Conservation (phyloP, 2,329 filamentous ascomycete species). For the Botrytis deweyae region DNA sequence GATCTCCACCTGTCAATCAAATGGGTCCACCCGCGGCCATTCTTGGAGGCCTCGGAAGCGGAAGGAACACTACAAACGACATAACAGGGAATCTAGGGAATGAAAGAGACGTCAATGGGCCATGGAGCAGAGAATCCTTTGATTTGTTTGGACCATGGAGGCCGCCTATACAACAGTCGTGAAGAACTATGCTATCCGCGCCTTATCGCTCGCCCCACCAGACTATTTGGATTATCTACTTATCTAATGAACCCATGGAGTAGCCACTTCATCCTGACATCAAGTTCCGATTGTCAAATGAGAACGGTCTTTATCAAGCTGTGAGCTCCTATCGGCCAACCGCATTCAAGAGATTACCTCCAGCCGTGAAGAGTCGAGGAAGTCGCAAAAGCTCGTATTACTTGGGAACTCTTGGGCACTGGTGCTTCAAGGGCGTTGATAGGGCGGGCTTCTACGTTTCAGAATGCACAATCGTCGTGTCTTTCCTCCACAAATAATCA, state of each 20-base stretch:
- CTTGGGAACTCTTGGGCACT: neutral
- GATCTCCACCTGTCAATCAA: constrained; percentile 22
- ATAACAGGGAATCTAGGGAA: neutral
- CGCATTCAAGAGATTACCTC: neutral
- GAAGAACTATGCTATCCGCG: neutral
- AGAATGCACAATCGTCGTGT: neutral
- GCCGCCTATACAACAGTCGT: constrained; percentile 25
- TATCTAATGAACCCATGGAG: neutral
- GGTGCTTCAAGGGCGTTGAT: constrained; percentile 7
- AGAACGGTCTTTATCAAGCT: neutral
- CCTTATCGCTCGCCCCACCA: neutral
- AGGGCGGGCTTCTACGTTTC: constrained; percentile 14
- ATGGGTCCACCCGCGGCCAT: constrained; percentile 21
- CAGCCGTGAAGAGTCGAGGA: neutral
- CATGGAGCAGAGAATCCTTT: constrained; percentile 41
- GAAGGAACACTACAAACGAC: neutral
- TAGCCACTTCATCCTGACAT: neutral
- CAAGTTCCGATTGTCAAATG: neutral
- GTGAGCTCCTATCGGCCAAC: neutral
- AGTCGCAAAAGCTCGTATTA: neutral
- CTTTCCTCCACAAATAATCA: neutral
- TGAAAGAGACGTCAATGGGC: constrained; percentile 25
- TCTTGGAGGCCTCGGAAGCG: constrained; percentile 6
- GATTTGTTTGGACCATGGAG: constrained; percentile 40
- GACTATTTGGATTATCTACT: neutral